Base-by-base conservation (phyloP, 2,329 filamentous ascomycete species). In the Chrysosporium queenslandicum region DNA sequence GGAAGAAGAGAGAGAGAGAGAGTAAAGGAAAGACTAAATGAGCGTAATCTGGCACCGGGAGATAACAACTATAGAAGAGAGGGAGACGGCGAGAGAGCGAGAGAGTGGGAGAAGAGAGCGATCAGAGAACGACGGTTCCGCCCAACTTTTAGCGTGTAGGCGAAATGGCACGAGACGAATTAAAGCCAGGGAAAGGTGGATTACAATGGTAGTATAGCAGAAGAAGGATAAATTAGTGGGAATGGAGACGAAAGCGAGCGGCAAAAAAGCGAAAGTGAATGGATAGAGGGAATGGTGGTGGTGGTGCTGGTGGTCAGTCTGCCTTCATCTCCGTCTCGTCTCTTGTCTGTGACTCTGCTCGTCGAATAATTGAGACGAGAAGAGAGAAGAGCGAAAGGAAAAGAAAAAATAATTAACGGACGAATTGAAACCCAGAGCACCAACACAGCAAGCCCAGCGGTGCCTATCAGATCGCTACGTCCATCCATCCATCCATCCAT, bases 11-110 rank as follows among this genome's bases (percentile, higher is more conserved):
- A n/a, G n/a, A n/a, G 57, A 56, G 56, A 56, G 61, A 66, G 64
- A 63, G 66, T 65, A 37, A 68, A 62, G 66, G 61, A 58, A 56
- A 53, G 59, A 49, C 40, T 20, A 49, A 53, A 57, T 46, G 50
- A 40, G 50, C 9, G 43, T 34, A 34, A 47, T 46, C 43, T 47
- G 42, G 43, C 43, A 32, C 7, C 21, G 25, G 32, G 27, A 29
- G n/a, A 34, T n/a, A 42, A 23, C 25, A 36, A 36, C 18, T 23
- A 43, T 42, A 40, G 27, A 39, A 39, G 32, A 30, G 52, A 48
- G 48, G 50, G 20, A 36, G 53, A n/a, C n/a, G n/a, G n/a, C n/a
- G n/a, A n/a, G n/a, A n/a, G n/a, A n/a, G n/a, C n/a, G n/a, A n/a
- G n/a, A n/a, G n/a, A n/a, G 52, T 39, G 34, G 25, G 51, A 46